Conservation (phyloP, 2,329 filamentous ascomycete genomes). For the Scedosporium boydii region DNA sequence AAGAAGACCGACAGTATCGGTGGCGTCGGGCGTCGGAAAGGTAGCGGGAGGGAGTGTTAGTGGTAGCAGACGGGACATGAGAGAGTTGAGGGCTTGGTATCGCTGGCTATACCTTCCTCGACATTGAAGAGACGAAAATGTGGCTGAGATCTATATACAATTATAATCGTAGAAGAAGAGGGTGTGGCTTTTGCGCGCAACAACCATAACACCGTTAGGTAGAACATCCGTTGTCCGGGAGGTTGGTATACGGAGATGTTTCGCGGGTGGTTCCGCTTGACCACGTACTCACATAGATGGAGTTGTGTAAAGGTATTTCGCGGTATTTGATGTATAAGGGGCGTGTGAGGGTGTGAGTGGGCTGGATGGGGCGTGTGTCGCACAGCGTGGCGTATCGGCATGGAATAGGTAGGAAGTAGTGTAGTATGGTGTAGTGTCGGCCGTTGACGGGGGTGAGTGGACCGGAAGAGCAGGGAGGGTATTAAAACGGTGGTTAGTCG, state of each 20-base stretch:
- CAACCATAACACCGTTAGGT: neutral
- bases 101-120: neutral
- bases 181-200: neutral
- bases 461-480: neutral
- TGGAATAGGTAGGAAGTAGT: neutral
- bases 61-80: neutral
- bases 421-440: neutral
- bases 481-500: neutral
- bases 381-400: neutral
- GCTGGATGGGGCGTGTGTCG: neutral
- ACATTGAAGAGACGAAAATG: neutral
- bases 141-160: slow-evolving; percentile 3
- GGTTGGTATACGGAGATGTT: neutral
- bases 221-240: neutral
- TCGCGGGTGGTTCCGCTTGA: neutral
- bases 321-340: neutral
- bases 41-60: neutral
- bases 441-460: neutral
- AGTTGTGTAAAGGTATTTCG: neutral
- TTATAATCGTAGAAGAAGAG: neutral
- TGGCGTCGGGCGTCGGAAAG: slow-evolving; percentile 1
- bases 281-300: neutral
- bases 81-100: neutral
- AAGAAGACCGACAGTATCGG: neutral
- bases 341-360: neutral